Evolutionary conservation across 164 flowering plant species (phyloP).

Genomic region (Annona squamosa): DNA sequence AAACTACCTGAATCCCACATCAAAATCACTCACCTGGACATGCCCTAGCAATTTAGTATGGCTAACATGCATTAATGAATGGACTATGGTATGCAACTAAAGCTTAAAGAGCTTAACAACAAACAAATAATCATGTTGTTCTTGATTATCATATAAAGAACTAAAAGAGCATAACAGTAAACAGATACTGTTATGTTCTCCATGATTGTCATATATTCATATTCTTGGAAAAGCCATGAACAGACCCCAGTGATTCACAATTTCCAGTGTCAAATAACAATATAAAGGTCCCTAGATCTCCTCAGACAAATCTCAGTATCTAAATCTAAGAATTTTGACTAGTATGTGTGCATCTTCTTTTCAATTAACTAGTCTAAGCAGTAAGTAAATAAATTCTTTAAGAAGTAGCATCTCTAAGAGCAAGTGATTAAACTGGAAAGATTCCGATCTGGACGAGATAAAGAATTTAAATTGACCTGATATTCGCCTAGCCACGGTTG

Average conservation of each 20-base stretch:
- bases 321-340: background rate
- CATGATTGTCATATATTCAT: background rate
- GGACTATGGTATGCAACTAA: background rate
- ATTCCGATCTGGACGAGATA: background rate
- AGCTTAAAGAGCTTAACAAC: background rate
- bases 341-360: background rate
- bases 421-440: background rate
- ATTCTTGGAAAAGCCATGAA: background rate
- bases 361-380: background rate
- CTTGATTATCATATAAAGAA: background rate
- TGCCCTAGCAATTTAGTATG: background rate
- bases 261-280: background rate
- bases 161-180: background rate
- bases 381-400: background rate
- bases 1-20: background rate
- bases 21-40: background rate
- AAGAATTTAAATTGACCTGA: slow-evolving; percentile 48
- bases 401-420: background rate
- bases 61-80: background rate
- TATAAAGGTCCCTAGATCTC: background rate
- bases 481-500: slow-evolving; percentile 98
- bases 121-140: background rate
- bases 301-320: background rate
- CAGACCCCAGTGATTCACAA: background rate
- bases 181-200: background rate